These are phyloP conservation scores for Lyophyllum shimeji DNA, from an alignment of 768 basidiomycete genomes.

Conservation along the genomic window DNA sequence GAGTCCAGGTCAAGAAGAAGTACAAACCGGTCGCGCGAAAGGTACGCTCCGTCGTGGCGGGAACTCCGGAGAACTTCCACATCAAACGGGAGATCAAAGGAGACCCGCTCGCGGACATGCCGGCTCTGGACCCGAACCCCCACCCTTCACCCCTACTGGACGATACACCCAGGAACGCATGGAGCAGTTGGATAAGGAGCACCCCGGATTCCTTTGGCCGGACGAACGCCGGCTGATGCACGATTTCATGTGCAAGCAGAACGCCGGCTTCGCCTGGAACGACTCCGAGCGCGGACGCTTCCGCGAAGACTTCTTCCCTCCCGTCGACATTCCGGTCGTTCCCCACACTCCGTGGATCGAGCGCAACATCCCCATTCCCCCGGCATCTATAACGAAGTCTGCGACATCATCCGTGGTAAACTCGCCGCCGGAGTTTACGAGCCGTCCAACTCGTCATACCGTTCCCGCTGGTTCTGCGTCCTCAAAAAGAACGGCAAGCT, in stretches of 20 bases:
- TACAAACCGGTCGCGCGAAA: constrained; percentile 21
- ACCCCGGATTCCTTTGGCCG: constrained; percentile 26
- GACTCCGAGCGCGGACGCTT: too few relatives aligned
- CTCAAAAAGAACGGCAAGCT: constrained; percentile 30
- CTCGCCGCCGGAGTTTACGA: constrained; percentile 28
- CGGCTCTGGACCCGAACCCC: constrained; percentile 9
- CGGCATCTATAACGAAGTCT: constrained; percentile 23
- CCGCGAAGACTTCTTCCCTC: constrained; percentile 22
- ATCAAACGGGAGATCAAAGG: constrained; percentile 20
- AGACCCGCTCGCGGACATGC: constrained; percentile 17
- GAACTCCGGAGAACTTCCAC: constrained; percentile 17
- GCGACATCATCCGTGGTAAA: constrained; percentile 25
- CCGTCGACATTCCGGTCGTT: constrained; percentile 24
- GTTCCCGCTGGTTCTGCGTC: constrained; percentile 37
- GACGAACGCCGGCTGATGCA: constrained; percentile 32
- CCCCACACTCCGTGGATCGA: constrained; percentile 30
- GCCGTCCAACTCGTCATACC: constrained; percentile 35
- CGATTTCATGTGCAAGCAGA: constrained; percentile 24
- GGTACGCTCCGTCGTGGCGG: constrained; percentile 13
- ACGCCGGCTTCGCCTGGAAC: too few relatives aligned
- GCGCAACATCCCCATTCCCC: constrained; percentile 31
- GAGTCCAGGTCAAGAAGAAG: constrained; percentile 5
- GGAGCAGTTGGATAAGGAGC: constrained; percentile 12
- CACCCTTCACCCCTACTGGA: constrained; percentile 13
- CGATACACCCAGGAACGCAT: constrained; percentile 23